Percentiles rank a stretch among this genome's conserved stretches.
These are phyloP conservation scores for Boechera retrofracta DNA, from an alignment of 345 rosid species.

Conservation along the genomic window DNA sequence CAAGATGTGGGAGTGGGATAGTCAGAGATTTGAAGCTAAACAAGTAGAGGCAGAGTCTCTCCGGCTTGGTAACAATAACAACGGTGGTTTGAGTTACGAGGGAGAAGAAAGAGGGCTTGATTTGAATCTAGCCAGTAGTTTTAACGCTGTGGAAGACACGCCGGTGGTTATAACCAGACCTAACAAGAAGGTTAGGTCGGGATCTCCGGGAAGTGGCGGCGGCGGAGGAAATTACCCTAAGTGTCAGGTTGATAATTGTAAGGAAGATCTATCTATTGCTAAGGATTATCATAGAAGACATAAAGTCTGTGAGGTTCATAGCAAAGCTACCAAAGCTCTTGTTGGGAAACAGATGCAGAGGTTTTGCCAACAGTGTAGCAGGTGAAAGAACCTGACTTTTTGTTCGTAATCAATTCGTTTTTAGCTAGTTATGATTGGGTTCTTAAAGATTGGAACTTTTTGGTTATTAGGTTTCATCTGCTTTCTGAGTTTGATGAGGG, in stretches of 20 bases:
- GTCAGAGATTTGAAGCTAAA: conserved; percentile 65
- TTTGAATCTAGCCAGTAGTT: conserved; percentile 68
- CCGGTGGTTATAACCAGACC: conserved; percentile 50
- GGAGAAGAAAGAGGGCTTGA: conserved; percentile 58
- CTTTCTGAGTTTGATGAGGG: conserved; percentile 88
- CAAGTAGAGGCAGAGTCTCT: conserved; percentile 50
- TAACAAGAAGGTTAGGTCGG: conserved; percentile 68
- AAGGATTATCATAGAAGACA: conserved; percentile 94
- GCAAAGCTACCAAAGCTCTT: conserved; percentile 74
- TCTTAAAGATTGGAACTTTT: conserved; percentile 5
- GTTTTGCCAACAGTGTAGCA: conserved; percentile 98
- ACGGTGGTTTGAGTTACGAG: conserved; percentile 36
- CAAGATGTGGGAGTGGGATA: conserved; percentile 79
- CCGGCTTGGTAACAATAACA: conserved; percentile 42
- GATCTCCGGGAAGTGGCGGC: conserved; percentile 65
- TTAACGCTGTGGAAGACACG: conserved; percentile 53
- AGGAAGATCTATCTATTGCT: conserved; percentile 71
- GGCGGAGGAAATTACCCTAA: conserved; percentile 55
- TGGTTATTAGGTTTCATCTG: conserved; percentile 64
- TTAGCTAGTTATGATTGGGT: neutral
- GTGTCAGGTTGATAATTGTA: conserved; percentile 91
- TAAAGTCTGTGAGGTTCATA: conserved; percentile 87
- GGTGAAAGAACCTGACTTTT: conserved; percentile 49
- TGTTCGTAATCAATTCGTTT: neutral
- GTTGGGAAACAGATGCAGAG: conserved; percentile 94